Base-by-base conservation (phyloP, 192 early-diverging fungal genomes). In the Coemansia sp. region DNA sequence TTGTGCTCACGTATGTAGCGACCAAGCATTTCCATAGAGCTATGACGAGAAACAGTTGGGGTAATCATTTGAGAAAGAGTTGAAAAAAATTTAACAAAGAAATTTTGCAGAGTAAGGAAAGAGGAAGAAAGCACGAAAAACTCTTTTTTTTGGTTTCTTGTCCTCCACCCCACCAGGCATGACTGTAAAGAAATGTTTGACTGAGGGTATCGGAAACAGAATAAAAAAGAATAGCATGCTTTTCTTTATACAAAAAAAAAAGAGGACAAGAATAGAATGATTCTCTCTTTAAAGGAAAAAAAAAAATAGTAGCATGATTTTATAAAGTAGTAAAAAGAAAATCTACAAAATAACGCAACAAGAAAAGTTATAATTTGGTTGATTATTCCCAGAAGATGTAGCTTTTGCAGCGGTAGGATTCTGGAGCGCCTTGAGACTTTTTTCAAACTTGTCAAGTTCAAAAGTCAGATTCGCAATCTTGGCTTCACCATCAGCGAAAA, bases 311-410 rank as follows among this genome's bases (percentile, higher is more conserved):
- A 29, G 29, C 29, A 29, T 29, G 29, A 29, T 29, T 29, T 29
- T 29, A 29, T 29, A 29, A 29, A 58, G 27, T 24, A 10, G 0
- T 24, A 6, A 18, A 34, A 60, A 36, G 33, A 10, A 9, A 55
- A 55, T 33, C 34, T 62, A 62, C 5, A 62, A 20, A 24, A 62
- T 62, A 33, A 62, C 61, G 22, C 61, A 62, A 38, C 61, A 62
- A 1, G n/a, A 3, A 20, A 38, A 62, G 38, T 13, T 13, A n/a
- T 62, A 62, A 41, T 62, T 13, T 12, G 41, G 41, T 15, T 38
- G 10, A 1, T 24, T 13, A 3, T 6, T 7, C 0, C 38, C 16
- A 6, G 31, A 36, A 18, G 3, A 16, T 5, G 16, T 8, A 18
- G 6, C 15, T 10, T 34, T 22, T 2, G n/a, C 9, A 5, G 34